phyloP scores from a whole-genome alignment of 768 basidiomycete genomes.

The Panaeolus papilionaceus region DNA sequence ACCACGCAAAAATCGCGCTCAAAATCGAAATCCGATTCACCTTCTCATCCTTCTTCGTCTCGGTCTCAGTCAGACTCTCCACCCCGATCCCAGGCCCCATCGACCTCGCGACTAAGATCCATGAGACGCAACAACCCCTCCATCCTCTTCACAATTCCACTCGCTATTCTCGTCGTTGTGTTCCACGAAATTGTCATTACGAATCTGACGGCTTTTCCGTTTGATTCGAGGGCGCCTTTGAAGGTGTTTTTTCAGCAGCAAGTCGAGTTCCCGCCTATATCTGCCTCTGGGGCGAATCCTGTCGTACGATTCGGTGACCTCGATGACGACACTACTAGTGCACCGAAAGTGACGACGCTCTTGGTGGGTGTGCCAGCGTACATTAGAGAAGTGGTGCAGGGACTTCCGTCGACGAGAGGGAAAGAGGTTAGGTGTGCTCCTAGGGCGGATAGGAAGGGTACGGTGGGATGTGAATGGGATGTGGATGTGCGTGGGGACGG shows the following conservation, averaged over 20 bases:
- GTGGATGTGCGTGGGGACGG: background rate
- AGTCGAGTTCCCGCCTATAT: background rate
- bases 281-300: background rate
- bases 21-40: background rate
- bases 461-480: conserved; percentile 2
- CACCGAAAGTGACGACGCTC: background rate
- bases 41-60: background rate
- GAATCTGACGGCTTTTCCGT: background rate
- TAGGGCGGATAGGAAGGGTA: background rate
- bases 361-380: background rate
- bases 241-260: background rate
- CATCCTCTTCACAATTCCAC: background rate
- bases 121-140: background rate
- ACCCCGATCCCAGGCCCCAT: background rate
- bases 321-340: too few relatives aligned
- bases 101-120: background rate
- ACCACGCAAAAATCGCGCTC: too few relatives aligned
- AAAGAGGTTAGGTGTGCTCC: background rate
- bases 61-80: background rate
- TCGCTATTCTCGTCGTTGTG: background rate
- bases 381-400: background rate
- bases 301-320: background rate
- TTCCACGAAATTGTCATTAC: background rate
- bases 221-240: background rate
- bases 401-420: background rate